Conservation (phyloP, 2,329 filamentous ascomycete species). For the Cephalotrichum gorgonifer region DNA sequence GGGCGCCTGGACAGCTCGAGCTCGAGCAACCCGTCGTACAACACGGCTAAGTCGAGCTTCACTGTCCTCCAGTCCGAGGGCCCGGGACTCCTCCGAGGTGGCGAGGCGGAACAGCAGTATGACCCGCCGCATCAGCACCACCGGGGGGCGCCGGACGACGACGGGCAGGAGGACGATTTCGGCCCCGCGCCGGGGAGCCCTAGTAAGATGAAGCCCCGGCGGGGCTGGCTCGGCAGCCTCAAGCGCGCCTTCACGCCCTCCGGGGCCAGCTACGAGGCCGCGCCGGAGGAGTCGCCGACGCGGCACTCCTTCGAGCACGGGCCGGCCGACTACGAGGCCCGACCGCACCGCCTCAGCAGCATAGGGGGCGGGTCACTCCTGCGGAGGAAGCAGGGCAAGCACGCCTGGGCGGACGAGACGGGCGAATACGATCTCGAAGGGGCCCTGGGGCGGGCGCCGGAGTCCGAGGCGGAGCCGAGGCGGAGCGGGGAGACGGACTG, state of each 20-base stretch:
- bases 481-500: conserved; percentile 52
- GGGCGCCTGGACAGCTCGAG: conserved; percentile 24
- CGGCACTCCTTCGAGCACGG: conserved; percentile 21
- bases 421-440: conserved; percentile 12
- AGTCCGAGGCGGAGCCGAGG: conserved; percentile 14
- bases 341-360: conserved; percentile 30
- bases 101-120: conserved; percentile 5
- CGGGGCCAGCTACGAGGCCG: conserved; percentile 5
- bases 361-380: conserved; percentile 32
- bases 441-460: background rate
- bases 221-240: conserved; percentile 61
- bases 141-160: conserved; percentile 14
- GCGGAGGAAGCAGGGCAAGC: conserved; percentile 43
- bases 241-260: conserved; percentile 44
- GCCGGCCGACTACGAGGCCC: conserved; percentile 33
- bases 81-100: conserved; percentile 32
- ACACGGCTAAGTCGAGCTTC: conserved; percentile 44
- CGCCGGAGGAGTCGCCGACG: conserved; percentile 16
- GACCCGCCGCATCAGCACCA: conserved; percentile 3
- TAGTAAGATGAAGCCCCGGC: conserved; percentile 43
- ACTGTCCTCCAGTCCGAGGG: conserved; percentile 41
- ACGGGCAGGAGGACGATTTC: conserved; percentile 21
- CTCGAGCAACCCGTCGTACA: conserved; percentile 33
- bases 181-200: conserved; percentile 37
- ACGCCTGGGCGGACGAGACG: conserved; percentile 37